phyloP scores from a whole-genome alignment of 2,329 filamentous ascomycete genomes.

The Scleromitrula shiraiana region DNA sequence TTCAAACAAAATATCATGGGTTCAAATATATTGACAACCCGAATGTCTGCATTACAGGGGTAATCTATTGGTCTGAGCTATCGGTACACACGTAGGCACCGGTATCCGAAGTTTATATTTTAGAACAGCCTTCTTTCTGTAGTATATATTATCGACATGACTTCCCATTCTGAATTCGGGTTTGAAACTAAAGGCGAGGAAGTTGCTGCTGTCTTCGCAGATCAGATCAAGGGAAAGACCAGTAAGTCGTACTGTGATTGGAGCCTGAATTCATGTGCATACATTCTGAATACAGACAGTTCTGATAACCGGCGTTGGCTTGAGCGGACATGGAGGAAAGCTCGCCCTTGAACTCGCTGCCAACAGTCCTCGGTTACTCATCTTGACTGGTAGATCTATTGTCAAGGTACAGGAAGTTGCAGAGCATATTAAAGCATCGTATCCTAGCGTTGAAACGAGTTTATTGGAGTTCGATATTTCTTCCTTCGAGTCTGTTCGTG shows the following conservation, averaged over 20 bases:
- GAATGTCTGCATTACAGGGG: too few species aligned
- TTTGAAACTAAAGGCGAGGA: not conserved
- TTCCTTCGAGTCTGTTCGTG: constrained; percentile 33
- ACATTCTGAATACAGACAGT: not conserved
- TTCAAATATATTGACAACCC: too few species aligned
- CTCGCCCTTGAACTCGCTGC: not conserved
- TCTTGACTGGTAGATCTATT: constrained; percentile 10
- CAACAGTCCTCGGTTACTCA: not conserved
- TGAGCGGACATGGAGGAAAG: not conserved
- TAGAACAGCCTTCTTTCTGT: too few species aligned
- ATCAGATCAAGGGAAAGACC: not conserved
- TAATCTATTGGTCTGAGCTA: too few species aligned
- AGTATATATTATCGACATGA: too few species aligned
- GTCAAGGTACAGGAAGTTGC: constrained; percentile 7
- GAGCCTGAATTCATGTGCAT: not conserved
- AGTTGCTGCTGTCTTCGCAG: not conserved
- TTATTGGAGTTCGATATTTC: constrained; percentile 28
- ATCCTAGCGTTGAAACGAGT: not conserved
- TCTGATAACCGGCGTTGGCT: not conserved
- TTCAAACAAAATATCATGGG: too few species aligned
- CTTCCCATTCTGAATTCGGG: not conserved
- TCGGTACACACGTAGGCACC: too few species aligned
- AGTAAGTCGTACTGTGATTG: not conserved
- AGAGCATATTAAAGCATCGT: not conserved
- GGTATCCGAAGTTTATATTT: too few species aligned